A percentile compares a stretch with the other conserved stretches of the same genome.
Evolutionary conservation across 805 yeast species (phyloP).

Genomic region (Yarrowia phangngaensis): DNA sequence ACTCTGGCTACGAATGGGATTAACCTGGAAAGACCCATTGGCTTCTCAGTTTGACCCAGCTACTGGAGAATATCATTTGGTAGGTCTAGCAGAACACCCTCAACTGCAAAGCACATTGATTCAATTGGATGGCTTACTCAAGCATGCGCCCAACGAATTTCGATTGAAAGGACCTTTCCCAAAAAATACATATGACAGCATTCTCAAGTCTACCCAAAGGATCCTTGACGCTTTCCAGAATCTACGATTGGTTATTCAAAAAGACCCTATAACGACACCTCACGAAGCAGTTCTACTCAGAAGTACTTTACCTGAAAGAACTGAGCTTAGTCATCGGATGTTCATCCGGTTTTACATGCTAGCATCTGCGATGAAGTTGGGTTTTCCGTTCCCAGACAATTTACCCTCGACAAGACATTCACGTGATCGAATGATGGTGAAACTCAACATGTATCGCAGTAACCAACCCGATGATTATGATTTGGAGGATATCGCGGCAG

Average conservation of each 20-base stretch:
- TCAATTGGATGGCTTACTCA: slow-evolving; percentile 56
- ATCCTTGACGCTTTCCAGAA: slow-evolving; percentile 75
- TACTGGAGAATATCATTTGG: slow-evolving; percentile 26
- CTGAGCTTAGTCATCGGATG: slow-evolving; percentile 66
- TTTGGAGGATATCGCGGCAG: background rate
- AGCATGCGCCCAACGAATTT: slow-evolving; percentile 72
- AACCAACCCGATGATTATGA: slow-evolving; percentile 19
- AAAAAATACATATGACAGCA: slow-evolving; percentile 45
- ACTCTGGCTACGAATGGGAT: slow-evolving; percentile 76
- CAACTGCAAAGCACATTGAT: slow-evolving; percentile 54
- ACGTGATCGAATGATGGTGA: slow-evolving; percentile 61
- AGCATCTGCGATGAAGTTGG: slow-evolving; percentile 66
- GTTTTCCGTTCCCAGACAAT: slow-evolving; percentile 71
- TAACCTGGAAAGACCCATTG: slow-evolving; percentile 75
- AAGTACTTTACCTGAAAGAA: slow-evolving; percentile 50
- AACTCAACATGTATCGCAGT: slow-evolving; percentile 55
- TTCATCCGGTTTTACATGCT: slow-evolving; percentile 64
- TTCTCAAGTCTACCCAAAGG: slow-evolving; percentile 55
- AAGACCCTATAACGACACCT: slow-evolving; percentile 52
- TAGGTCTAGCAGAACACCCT: slow-evolving; percentile 37
- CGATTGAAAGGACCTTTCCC: slow-evolving; percentile 75
- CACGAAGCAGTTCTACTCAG: slow-evolving; percentile 56
- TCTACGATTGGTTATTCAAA: slow-evolving; percentile 61
- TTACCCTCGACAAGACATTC: slow-evolving; percentile 77
- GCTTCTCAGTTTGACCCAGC: slow-evolving; percentile 25